Evolutionary conservation across 768 basidiomycete genomes (phyloP).

Genomic region (Candolleomyces eurysporus): DNA sequence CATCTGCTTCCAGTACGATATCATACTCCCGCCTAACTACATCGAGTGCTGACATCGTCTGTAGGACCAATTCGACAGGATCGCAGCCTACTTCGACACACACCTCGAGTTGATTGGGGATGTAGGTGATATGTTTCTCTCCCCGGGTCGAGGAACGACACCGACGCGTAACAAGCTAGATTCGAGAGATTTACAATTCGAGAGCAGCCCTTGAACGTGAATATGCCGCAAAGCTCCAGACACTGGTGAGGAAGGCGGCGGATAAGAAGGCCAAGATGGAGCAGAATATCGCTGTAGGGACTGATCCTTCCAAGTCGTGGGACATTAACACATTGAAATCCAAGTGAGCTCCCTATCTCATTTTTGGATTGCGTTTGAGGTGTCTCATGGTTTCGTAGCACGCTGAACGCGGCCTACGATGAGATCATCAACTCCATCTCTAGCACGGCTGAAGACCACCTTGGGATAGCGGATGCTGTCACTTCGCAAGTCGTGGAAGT

Average conservation of each 20-base stretch:
- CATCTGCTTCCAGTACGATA: too few relatives aligned
- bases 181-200: conserved; percentile 70
- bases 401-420: conserved; percentile 68
- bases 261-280: conserved; percentile 71
- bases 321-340: conserved; percentile 48
- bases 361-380: conserved; percentile 3
- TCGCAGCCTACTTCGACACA: conserved; percentile 54
- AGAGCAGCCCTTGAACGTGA: conserved; percentile 72
- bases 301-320: conserved; percentile 63
- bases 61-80: conserved; percentile 73
- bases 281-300: conserved; percentile 56
- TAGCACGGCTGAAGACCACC: conserved; percentile 66
- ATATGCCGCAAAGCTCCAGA: conserved; percentile 70
- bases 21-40: not conserved
- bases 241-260: conserved; percentile 59
- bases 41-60: not conserved
- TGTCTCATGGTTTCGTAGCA: conserved; percentile 39
- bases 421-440: conserved; percentile 62
- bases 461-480: conserved; percentile 61
- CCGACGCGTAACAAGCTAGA: conserved; percentile 35
- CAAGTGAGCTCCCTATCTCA: conserved; percentile 40
- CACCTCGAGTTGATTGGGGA: conserved; percentile 66
- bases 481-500: conserved; percentile 60
- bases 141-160: not conserved
- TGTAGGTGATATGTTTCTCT: conserved; percentile 38